Percentiles rank a stretch among this genome's conserved stretches.
Evolutionary conservation across 2,329 filamentous ascomycete species (phyloP).

Genomic region (Lecanosticta acicola): DNA sequence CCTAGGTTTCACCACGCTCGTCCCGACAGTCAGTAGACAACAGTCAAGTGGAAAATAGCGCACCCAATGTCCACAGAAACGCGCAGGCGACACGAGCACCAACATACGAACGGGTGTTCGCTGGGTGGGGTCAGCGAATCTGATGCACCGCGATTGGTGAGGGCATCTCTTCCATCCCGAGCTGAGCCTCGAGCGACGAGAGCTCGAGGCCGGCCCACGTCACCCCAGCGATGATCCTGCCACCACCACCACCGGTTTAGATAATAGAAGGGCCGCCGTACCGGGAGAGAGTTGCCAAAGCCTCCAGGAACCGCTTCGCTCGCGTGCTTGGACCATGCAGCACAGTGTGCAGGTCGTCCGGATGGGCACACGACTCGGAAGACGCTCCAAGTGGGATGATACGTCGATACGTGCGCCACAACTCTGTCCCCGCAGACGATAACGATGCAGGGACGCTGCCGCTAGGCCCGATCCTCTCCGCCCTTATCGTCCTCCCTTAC

Average conservation of each 20-base stretch:
- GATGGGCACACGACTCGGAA: not conserved
- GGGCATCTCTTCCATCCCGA: conserved; percentile 1
- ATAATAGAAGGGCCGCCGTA: conserved; percentile 3
- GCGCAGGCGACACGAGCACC: conserved; percentile 1
- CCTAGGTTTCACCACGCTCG: conserved; percentile 11
- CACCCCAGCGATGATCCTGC: conserved; percentile 7
- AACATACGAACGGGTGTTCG: conserved; percentile 10
- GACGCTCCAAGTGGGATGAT: too few relatives aligned
- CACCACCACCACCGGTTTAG: conserved; percentile 5
- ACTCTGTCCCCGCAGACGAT: conserved; percentile 5
- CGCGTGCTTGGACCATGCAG: not conserved
- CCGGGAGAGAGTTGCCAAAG: not conserved
- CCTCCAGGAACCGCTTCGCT: conserved; percentile 11
- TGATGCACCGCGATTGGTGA: conserved; percentile 3
- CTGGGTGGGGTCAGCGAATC: not conserved
- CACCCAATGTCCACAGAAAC: not conserved
- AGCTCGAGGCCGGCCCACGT: conserved; percentile 5
- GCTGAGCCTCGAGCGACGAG: not conserved
- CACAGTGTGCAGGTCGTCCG: not conserved
- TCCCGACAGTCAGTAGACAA: too few relatives aligned
- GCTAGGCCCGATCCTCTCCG: not conserved
- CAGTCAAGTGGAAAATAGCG: not conserved
- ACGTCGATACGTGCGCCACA: conserved; percentile 4
- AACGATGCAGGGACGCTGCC: not conserved
- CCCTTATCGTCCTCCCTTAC: not conserved